A percentile compares a stretch with the other conserved stretches of the same genome.
These are phyloP conservation scores for Lepidium didymum DNA, from an alignment of 345 rosid species.

Conservation along the genomic window DNA sequence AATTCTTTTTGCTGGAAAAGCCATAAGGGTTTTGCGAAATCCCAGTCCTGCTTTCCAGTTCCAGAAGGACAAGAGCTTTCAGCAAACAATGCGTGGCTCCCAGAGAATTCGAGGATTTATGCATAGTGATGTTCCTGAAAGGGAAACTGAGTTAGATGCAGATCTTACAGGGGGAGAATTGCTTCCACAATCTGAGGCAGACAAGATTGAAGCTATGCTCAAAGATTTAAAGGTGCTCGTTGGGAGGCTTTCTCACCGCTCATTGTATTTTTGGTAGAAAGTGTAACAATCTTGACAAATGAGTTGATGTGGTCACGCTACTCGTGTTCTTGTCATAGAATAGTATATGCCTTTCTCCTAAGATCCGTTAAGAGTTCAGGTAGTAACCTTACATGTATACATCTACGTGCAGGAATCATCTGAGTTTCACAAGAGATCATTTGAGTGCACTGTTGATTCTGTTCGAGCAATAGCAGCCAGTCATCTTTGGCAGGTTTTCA, in stretches of 20 bases:
- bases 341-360: slow-evolving; percentile 1
- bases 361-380: background rate
- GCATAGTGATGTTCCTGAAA: slow-evolving; percentile 44
- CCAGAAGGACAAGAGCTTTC: slow-evolving; percentile 48
- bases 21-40: slow-evolving; percentile 88
- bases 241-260: slow-evolving; percentile 3
- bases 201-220: slow-evolving; percentile 91
- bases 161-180: slow-evolving; percentile 61
- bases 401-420: slow-evolving; percentile 61
- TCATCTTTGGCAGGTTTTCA: slow-evolving; percentile 98
- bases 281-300: background rate
- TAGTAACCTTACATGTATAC: background rate
- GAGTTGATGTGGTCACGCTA: slow-evolving; percentile 3
- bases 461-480: slow-evolving; percentile 92
- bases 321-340: background rate
- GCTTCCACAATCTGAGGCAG: slow-evolving; percentile 91
- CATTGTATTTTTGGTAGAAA: background rate
- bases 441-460: slow-evolving; percentile 78
- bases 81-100: slow-evolving; percentile 43
- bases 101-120: slow-evolving; percentile 54
- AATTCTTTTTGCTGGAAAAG: slow-evolving; percentile 94
- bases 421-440: slow-evolving; percentile 89
- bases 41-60: slow-evolving; percentile 68
- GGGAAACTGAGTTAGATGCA: slow-evolving; percentile 43
- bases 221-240: slow-evolving; percentile 67